These are phyloP conservation scores for Gracilaria domingensis DNA, from an alignment of 23 red algal species.

Conservation along the genomic window DNA sequence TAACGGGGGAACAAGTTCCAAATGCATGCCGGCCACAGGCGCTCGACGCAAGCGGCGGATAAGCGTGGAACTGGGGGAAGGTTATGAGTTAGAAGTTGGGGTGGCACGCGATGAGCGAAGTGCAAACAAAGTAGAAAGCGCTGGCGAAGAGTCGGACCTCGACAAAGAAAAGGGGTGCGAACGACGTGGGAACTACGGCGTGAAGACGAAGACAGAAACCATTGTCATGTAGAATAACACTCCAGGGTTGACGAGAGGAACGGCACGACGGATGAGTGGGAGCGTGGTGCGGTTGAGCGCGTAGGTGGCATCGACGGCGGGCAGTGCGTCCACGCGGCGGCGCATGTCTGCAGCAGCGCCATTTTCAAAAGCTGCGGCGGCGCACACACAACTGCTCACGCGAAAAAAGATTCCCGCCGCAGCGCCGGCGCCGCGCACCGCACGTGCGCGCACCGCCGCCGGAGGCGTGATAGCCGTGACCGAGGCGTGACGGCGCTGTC, in stretches of 20 bases:
- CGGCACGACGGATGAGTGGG: background rate
- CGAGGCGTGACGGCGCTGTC: slow-evolving; percentile 14
- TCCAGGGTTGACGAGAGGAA: background rate
- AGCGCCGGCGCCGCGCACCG: background rate
- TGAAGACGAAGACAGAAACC: slow-evolving; percentile 17
- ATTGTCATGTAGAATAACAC: slow-evolving; percentile 24
- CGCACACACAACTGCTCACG: background rate
- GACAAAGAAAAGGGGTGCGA: background rate
- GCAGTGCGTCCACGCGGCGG: background rate
- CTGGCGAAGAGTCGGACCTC: background rate
- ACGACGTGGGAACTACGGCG: slow-evolving; percentile 43
- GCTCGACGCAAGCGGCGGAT: background rate
- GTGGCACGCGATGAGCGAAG: too few species aligned
- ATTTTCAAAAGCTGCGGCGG: slow-evolving; percentile 1
- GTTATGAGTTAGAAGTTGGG: background rate
- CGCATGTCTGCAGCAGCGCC: background rate
- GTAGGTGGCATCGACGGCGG: background rate
- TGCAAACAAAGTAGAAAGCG: background rate
- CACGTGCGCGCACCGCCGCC: background rate
- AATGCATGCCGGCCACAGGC: slow-evolving; percentile 18
- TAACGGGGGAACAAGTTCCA: slow-evolving; percentile 32
- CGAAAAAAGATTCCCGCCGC: background rate
- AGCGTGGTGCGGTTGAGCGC: background rate
- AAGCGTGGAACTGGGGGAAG: background rate
- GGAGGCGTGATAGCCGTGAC: background rate